These are phyloP conservation scores for Gamsiella multidivaricata DNA, from an alignment of 192 early-diverging fungal genomes.

Conservation along the genomic window DNA sequence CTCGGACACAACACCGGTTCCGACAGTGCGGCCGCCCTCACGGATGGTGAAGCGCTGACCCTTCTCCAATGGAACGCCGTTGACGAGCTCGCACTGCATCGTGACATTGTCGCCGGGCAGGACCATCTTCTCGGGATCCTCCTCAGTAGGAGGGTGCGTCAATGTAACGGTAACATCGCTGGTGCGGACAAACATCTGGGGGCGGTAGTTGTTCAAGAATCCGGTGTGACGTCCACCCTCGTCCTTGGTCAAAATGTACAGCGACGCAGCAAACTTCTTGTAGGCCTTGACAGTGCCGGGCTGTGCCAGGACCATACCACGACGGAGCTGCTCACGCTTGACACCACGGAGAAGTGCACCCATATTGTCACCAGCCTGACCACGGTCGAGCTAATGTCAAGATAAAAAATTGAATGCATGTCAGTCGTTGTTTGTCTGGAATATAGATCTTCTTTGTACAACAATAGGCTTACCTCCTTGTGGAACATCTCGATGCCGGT, in stretches of 20 bases:
- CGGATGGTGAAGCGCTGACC: slow-evolving; percentile 97
- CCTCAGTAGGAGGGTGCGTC: slow-evolving; percentile 76
- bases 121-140: slow-evolving; percentile 94
- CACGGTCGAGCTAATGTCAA: slow-evolving; percentile 78
- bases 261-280: slow-evolving; percentile 92
- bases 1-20: slow-evolving; percentile 90
- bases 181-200: slow-evolving; percentile 96
- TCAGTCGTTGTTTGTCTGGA: not conserved
- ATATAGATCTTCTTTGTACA: too few relatives aligned
- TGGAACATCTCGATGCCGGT: slow-evolving; percentile 99
- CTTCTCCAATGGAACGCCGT: slow-evolving; percentile 90
- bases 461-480: slow-evolving; percentile 84
- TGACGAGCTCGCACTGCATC: slow-evolving; percentile 85
- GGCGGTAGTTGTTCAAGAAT: slow-evolving; percentile 97
- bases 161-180: slow-evolving; percentile 93
- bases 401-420: not conserved
- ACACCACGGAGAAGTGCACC: slow-evolving; percentile 96
- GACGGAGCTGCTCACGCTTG: slow-evolving; percentile 95
- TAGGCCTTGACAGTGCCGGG: slow-evolving; percentile 95
- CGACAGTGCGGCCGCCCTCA: slow-evolving; percentile 97
- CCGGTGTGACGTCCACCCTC: slow-evolving; percentile 98
- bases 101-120: slow-evolving; percentile 98
- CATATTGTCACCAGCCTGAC: slow-evolving; percentile 99
- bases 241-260: slow-evolving; percentile 97
- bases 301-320: slow-evolving; percentile 92